Conservation (phyloP, 768 basidiomycete species). For the Boletus subcaerulescens region DNA sequence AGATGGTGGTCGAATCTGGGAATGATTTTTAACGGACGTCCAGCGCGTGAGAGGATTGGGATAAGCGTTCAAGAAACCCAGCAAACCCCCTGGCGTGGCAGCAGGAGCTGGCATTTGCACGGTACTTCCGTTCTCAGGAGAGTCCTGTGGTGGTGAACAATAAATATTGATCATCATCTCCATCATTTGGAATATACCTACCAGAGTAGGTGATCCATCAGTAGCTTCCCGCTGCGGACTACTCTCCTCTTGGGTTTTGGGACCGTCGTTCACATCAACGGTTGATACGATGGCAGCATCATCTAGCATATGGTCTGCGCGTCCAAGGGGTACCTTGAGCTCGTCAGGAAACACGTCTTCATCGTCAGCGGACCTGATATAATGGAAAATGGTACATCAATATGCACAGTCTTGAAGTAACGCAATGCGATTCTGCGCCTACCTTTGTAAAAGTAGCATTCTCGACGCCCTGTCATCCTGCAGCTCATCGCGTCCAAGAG, state of each 20-base stretch:
- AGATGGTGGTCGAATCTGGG: conserved; percentile 21
- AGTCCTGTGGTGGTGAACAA: conserved; percentile 16
- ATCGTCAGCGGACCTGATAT: conserved; percentile 50
- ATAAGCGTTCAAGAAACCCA: conserved; percentile 61
- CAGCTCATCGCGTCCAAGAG: conserved; percentile 71
- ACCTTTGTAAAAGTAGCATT: conserved; percentile 71
- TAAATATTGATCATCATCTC: neutral
- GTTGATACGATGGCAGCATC: conserved; percentile 23
- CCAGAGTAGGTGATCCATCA: conserved; percentile 20
- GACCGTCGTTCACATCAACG: conserved; percentile 12
- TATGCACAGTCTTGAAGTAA: conserved; percentile 2
- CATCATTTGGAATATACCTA: conserved; percentile 12
- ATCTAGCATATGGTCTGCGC: conserved; percentile 59
- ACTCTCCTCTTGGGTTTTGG: conserved; percentile 17
- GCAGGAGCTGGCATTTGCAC: conserved; percentile 19
- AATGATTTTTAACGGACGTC: conserved; percentile 29
- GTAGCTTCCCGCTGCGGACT: conserved; percentile 16
- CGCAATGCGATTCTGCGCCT: conserved; percentile 6
- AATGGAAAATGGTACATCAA: neutral
- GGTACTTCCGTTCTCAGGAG: conserved; percentile 24
- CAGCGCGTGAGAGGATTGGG: conserved; percentile 58
- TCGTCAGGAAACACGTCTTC: conserved; percentile 58
- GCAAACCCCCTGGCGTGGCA: conserved; percentile 40
- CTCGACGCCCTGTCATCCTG: conserved; percentile 66
- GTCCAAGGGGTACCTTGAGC: conserved; percentile 55